Percentiles rank a stretch among this genome's conserved stretches.
Conservation (phyloP, 2,329 filamentous ascomycete species). For the Claviceps sorghi region DNA sequence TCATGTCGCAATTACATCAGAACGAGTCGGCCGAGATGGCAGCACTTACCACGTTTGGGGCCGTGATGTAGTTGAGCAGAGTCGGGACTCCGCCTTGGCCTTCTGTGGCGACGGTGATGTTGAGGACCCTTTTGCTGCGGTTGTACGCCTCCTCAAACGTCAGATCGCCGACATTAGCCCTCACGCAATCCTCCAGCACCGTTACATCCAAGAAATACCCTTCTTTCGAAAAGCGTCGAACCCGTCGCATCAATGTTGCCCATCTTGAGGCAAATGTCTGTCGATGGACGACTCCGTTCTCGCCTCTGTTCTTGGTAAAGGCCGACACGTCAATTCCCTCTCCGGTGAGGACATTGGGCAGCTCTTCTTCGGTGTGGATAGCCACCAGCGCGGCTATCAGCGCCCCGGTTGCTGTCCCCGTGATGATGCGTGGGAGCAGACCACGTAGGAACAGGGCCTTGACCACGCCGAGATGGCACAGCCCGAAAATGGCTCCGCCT, state of each 20-base stretch:
- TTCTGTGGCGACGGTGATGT: slow-evolving; percentile 76
- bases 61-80: slow-evolving; percentile 80
- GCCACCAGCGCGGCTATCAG: slow-evolving; percentile 79
- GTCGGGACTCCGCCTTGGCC: slow-evolving; percentile 65
- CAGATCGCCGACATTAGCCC: slow-evolving; percentile 71
- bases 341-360: slow-evolving; percentile 61
- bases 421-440: slow-evolving; percentile 76
- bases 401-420: slow-evolving; percentile 79
- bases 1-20: background rate
- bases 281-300: slow-evolving; percentile 18
- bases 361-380: slow-evolving; percentile 73
- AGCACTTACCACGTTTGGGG: slow-evolving; percentile 70
- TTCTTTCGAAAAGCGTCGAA: slow-evolving; percentile 54
- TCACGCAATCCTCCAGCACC: slow-evolving; percentile 70
- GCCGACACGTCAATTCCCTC: slow-evolving; percentile 71
- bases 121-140: slow-evolving; percentile 71
- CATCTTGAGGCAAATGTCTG: slow-evolving; percentile 28
- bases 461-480: slow-evolving; percentile 82
- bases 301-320: slow-evolving; percentile 36
- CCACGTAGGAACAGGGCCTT: slow-evolving; percentile 72
- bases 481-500: slow-evolving; percentile 78
- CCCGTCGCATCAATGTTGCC: slow-evolving; percentile 50
- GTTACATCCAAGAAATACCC: slow-evolving; percentile 75
- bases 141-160: slow-evolving; percentile 90
- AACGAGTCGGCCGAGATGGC: background rate